phyloP scores from a whole-genome alignment of 2,329 filamentous ascomycete genomes.

The Pseudogymnoascus sp. region DNA sequence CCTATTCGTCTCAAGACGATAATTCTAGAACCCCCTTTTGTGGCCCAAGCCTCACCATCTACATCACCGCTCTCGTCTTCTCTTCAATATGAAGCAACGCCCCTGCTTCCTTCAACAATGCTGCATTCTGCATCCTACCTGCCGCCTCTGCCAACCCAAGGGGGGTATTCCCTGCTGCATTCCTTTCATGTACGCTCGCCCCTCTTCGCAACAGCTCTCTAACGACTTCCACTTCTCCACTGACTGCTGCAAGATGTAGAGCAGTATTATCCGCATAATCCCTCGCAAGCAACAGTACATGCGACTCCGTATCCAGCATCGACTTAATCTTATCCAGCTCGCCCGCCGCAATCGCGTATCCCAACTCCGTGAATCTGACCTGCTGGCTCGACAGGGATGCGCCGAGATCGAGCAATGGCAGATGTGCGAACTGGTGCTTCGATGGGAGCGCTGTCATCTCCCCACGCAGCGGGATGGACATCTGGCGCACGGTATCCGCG shows the following conservation, averaged over 20 bases:
- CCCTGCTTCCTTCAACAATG: slow-evolving; percentile 50
- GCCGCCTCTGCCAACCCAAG: slow-evolving; percentile 56
- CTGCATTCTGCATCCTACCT: slow-evolving; percentile 46
- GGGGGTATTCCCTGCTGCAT: slow-evolving; percentile 58
- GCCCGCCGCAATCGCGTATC: slow-evolving; percentile 55
- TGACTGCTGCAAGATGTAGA: slow-evolving; percentile 33
- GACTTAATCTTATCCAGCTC: slow-evolving; percentile 38
- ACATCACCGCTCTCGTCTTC: slow-evolving; percentile 19
- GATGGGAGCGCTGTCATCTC: slow-evolving; percentile 48
- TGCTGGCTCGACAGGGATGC: slow-evolving; percentile 44
- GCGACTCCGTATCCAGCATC: slow-evolving; percentile 25
- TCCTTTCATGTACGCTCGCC: slow-evolving; percentile 60
- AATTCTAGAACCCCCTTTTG: background rate
- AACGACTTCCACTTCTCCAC: slow-evolving; percentile 47
- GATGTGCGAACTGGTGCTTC: slow-evolving; percentile 35
- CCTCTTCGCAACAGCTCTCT: slow-evolving; percentile 52
- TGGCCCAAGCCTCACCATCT: background rate
- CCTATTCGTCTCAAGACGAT: background rate
- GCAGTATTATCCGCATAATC: slow-evolving; percentile 35
- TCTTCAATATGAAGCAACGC: slow-evolving; percentile 53
- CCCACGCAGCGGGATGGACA: slow-evolving; percentile 56
- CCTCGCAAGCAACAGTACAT: slow-evolving; percentile 26
- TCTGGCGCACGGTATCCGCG: slow-evolving; percentile 51
- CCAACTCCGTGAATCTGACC: slow-evolving; percentile 51
- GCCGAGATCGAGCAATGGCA: slow-evolving; percentile 36